These are phyloP conservation scores for Kwoniella shandongensis DNA, from an alignment of 768 basidiomycete genomes.

Conservation along the genomic window DNA sequence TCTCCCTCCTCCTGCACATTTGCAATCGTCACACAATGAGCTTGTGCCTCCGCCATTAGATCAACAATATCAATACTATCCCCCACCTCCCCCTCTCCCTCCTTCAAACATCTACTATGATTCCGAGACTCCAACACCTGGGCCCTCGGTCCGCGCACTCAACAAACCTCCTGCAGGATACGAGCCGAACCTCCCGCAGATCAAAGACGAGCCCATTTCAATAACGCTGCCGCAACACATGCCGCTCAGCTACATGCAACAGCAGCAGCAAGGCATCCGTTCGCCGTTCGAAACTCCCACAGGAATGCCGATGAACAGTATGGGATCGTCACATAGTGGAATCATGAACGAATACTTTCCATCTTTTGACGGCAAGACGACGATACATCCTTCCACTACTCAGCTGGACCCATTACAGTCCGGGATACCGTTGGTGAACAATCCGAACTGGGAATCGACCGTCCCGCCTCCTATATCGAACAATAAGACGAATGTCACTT, in stretches of 20 bases:
- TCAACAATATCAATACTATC: conserved; percentile 8
- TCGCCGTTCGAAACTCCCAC: conserved; percentile 10
- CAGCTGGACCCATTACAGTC: too few relatives aligned
- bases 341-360: conserved; percentile 16
- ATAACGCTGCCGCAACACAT: conserved; percentile 8
- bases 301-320: conserved; percentile 8
- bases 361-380: neutral
- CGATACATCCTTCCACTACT: too few relatives aligned
- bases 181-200: neutral
- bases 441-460: conserved; percentile 18
- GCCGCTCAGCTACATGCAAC: conserved; percentile 6
- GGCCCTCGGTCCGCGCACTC: conserved; percentile 8
- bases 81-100: conserved; percentile 23
- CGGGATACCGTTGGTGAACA: too few relatives aligned
- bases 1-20: too few relatives aligned
- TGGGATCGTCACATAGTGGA: conserved; percentile 10
- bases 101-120: conserved; percentile 29
- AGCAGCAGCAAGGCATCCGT: conserved; percentile 3
- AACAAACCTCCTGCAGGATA: too few relatives aligned
- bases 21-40: too few relatives aligned
- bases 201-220: neutral
- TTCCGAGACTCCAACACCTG: conserved; percentile 8
- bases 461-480: conserved; percentile 9
- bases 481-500: neutral
- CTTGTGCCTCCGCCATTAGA: too few relatives aligned